A percentile compares a stretch with the other conserved stretches of the same genome.
Evolutionary conservation across 192 early-diverging fungal genomes (phyloP).

Genomic region (Coemansia reversa): DNA sequence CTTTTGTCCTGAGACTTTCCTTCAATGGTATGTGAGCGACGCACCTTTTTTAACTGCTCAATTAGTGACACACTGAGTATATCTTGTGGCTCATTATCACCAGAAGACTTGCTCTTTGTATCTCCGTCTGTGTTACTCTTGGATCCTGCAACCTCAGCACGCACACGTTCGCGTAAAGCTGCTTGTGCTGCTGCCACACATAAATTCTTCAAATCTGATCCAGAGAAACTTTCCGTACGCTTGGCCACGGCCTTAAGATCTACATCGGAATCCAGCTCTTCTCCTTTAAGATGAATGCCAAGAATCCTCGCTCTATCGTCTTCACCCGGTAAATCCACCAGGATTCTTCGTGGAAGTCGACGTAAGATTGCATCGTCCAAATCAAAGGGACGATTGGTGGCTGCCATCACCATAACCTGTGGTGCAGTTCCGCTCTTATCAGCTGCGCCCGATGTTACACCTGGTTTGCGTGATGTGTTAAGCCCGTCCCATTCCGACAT

Average conservation of each 20-base stretch:
- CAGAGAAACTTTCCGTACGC: constrained; percentile 79
- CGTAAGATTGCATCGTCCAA: constrained; percentile 95
- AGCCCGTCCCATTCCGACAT: constrained; percentile 98
- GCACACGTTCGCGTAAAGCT: constrained; percentile 62
- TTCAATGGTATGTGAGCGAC: constrained; percentile 18
- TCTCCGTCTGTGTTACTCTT: background rate
- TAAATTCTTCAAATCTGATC: constrained; percentile 93
- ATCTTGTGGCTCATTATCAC: constrained; percentile 16
- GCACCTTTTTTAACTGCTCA: constrained; percentile 37
- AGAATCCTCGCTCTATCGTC: constrained; percentile 76
- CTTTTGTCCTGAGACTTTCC: background rate
- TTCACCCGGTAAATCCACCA: constrained; percentile 87
- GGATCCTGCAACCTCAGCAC: constrained; percentile 40
- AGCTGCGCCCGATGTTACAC: background rate
- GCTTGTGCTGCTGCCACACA: constrained; percentile 82
- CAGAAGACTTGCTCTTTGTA: background rate
- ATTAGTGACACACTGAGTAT: constrained; percentile 37
- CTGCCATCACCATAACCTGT: constrained; percentile 82
- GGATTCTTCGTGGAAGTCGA: constrained; percentile 83
- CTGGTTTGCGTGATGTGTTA: constrained; percentile 61
- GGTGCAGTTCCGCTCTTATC: constrained; percentile 10
- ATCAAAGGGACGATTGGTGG: constrained; percentile 96
- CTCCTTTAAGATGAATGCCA: constrained; percentile 72
- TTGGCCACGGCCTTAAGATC: constrained; percentile 66
- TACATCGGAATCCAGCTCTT: constrained; percentile 62